Base-by-base conservation (phyloP, 2,329 filamentous ascomycete species). In the Podosphaera aphanis region DNA sequence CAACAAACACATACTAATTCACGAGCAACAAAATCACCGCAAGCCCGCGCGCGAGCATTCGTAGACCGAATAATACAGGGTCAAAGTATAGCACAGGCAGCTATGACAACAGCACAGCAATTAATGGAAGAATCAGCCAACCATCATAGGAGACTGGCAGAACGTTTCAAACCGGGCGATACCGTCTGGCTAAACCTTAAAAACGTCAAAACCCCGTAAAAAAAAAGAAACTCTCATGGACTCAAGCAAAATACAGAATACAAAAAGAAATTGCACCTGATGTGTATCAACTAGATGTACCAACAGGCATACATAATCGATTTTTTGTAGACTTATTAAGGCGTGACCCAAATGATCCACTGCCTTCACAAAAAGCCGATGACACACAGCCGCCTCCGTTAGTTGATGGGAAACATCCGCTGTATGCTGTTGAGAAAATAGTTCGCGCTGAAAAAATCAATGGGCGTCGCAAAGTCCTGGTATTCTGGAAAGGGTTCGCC, bases 361-460 rank as follows among this genome's bases (percentile, higher is more conserved):
- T 43, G n/a, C 41, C 41, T 15, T 43, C 25, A 43, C 13, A 43
- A 43, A 43, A 43, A 31, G n/a, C 33, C 25, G 25, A 43, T 43
- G 41, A 43, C 25, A 43, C 25, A 31, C 23, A 33, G 23, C 41
- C 25, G 23, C 23, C 41, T 10, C 23, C 25, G 19, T 18, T 43
- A 43, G 41, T 43, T 20, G 23, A 31, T 33, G 25, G 37, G 1
- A 10, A 19, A 39, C 37, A 39, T 39, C 37, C 18, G 5, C 16
- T 39, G 37, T 39, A 39, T 19, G 37, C 37, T 39, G 37, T 19
- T 39, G 37, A 39, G 1, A 39, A 39, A 19, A 20, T 39, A 39
- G 37, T 39, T 39, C 16, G 16, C 16, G 37, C 37, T 19, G 37
- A 20, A 5, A 39, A 33, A 39, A 39, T 39, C 37, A 39, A 39